A percentile compares a stretch with the other conserved stretches of the same genome.
Evolutionary conservation across 805 yeast species (phyloP).

Genomic region (Kurtzmaniella cleridarum): DNA sequence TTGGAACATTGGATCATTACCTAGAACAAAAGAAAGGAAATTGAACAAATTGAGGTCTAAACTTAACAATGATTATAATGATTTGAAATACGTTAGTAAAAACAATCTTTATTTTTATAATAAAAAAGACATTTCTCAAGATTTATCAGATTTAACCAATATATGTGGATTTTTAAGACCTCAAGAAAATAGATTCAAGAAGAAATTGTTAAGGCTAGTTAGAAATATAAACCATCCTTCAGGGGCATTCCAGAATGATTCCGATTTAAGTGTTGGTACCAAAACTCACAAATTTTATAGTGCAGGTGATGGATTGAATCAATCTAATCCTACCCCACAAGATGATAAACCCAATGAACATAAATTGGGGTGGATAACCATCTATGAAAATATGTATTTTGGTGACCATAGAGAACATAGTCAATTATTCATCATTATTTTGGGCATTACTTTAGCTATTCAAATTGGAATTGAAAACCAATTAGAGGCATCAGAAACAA

Average conservation of each 20-base stretch:
- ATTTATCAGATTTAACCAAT: conserved; percentile 4
- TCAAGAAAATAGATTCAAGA: conserved; percentile 30
- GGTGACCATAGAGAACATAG: conserved; percentile 10
- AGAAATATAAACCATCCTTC: conserved; percentile 13
- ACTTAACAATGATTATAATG: conserved; percentile 9
- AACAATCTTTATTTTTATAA: conserved; percentile 30
- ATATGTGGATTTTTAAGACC: conserved; percentile 37
- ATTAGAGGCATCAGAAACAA: conserved; percentile 12
- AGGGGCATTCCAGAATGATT: conserved; percentile 5
- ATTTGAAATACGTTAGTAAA: conserved; percentile 27
- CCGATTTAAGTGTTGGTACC: conserved; percentile 19
- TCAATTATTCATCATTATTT: conserved; percentile 50
- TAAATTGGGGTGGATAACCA: conserved; percentile 62
- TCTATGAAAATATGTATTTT: conserved; percentile 42
- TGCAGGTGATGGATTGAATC: conserved; percentile 54
- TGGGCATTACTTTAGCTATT: conserved; percentile 50
- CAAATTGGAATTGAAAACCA: conserved; percentile 32
- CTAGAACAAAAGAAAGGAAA: conserved; percentile 29
- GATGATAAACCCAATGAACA: conserved; percentile 60
- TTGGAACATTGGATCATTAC: conserved; percentile 44
- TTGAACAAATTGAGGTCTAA: conserved; percentile 16
- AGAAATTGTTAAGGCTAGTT: conserved; percentile 31
- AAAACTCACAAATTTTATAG: conserved; percentile 28
- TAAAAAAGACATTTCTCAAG: conserved; percentile 22
- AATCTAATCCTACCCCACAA: conserved; percentile 31